Evolutionary conservation across 176 grass and related monocot genomes (phyloP).

Genomic region (Neostapfia colusana): DNA sequence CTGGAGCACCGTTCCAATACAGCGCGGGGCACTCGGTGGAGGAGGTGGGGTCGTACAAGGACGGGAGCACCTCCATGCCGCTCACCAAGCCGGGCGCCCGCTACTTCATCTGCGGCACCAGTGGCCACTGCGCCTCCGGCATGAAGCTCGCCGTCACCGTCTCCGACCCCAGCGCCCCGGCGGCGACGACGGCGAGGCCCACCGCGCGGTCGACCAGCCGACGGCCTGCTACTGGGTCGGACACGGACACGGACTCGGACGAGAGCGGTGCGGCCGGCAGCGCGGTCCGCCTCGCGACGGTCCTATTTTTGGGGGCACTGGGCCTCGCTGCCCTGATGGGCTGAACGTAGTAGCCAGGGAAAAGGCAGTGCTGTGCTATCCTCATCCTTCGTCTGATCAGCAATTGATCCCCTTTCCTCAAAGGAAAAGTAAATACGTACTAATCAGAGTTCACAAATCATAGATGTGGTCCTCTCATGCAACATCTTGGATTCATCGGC

Average conservation of each 20-base stretch:
- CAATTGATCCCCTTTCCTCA: too few species aligned
- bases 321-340: slow-evolving; percentile 29
- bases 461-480: neutral
- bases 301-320: slow-evolving; percentile 24
- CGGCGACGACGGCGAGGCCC: slow-evolving; percentile 6
- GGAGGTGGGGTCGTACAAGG: slow-evolving; percentile 55
- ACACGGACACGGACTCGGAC: neutral
- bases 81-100: slow-evolving; percentile 55
- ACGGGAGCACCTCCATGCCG: slow-evolving; percentile 55
- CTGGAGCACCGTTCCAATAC: slow-evolving; percentile 60
- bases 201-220: neutral
- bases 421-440: too few species aligned
- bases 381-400: neutral
- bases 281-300: neutral
- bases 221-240: neutral
- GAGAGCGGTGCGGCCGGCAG: slow-evolving; percentile 19
- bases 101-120: slow-evolving; percentile 70
- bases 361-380: slow-evolving; percentile 46
- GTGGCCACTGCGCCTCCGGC: slow-evolving; percentile 59
- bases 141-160: slow-evolving; percentile 67
- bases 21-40: slow-evolving; percentile 39
- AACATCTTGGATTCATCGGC: neutral
- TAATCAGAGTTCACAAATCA: neutral
- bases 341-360: slow-evolving; percentile 39
- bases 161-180: neutral